Conservation (phyloP, 2,329 filamentous ascomycete genomes). For the Aspergillus sp. region DNA sequence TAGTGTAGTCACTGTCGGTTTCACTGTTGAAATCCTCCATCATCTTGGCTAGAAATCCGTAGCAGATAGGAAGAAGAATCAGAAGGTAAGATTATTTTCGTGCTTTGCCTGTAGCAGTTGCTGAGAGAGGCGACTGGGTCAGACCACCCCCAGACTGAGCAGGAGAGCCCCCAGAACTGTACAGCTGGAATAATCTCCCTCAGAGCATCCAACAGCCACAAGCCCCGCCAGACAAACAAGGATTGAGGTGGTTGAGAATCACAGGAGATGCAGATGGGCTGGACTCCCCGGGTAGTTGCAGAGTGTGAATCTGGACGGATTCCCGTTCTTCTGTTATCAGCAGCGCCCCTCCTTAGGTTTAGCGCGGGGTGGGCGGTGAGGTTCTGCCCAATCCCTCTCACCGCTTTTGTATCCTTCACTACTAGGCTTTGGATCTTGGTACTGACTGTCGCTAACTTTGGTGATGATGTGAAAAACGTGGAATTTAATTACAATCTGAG, state of each 20-base stretch:
- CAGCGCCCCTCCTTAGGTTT: constrained; percentile 19
- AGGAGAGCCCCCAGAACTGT: constrained; percentile 22
- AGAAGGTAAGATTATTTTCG: constrained; percentile 16
- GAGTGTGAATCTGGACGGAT: constrained; percentile 21
- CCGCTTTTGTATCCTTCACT: constrained; percentile 12
- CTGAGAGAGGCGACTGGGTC: constrained; percentile 21
- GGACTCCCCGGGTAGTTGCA: constrained; percentile 8
- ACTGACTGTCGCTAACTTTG: neutral
- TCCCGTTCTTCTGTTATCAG: constrained; percentile 21
- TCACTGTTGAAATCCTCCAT: constrained; percentile 99
- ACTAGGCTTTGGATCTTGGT: neutral
- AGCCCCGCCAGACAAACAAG: neutral
- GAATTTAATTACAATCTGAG: neutral
- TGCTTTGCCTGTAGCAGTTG: constrained; percentile 21
- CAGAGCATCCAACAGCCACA: constrained; percentile 13
- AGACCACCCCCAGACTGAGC: constrained; percentile 13
- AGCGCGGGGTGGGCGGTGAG: constrained; percentile 29
- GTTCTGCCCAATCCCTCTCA: constrained; percentile 5
- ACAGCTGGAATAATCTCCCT: constrained; percentile 16
- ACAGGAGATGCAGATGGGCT: constrained; percentile 1
- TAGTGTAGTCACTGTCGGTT: constrained; percentile 97
- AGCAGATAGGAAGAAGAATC: constrained; percentile 1
- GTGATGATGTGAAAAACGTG: neutral
- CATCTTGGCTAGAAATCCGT: constrained; percentile 16
- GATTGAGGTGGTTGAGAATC: neutral